Evolutionary conservation across 2,329 filamentous ascomycete genomes (phyloP).

Genomic region (Alternaria postmessia): DNA sequence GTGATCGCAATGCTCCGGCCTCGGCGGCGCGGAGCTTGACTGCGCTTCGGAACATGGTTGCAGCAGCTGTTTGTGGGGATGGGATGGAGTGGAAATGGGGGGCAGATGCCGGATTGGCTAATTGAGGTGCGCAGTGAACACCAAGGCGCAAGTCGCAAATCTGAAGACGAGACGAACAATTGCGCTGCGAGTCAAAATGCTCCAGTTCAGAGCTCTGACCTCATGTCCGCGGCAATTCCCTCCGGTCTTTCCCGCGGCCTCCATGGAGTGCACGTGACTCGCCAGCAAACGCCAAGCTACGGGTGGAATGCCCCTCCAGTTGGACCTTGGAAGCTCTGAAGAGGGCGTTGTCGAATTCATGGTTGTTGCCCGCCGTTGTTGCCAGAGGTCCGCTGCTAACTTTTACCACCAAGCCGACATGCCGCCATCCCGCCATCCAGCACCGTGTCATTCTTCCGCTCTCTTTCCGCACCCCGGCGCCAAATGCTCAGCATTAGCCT

Average conservation of each 20-base stretch:
- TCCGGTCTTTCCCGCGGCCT: constrained; percentile 12
- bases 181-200: constrained; percentile 6
- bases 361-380: too few relatives aligned
- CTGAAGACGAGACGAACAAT: not conserved
- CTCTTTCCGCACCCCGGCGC: constrained; percentile 2
- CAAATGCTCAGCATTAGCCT: not conserved
- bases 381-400: not conserved
- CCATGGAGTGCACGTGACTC: not conserved
- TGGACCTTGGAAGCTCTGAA: not conserved
- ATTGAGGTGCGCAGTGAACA: constrained; percentile 9
- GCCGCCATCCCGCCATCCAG: not conserved
- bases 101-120: constrained; percentile 16
- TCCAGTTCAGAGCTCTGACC: constrained; percentile 11
- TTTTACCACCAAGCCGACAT: not conserved
- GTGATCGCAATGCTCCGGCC: constrained; percentile 42
- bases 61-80: constrained; percentile 8
- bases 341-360: not conserved
- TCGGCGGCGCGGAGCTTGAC: constrained; percentile 47
- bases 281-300: not conserved
- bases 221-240: constrained; percentile 8
- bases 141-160: constrained; percentile 3
- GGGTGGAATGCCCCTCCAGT: not conserved
- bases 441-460: constrained; percentile 3
- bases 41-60: constrained; percentile 48
- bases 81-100: constrained; percentile 5